Conservation (phyloP, 2,329 filamentous ascomycete genomes). For the Aspergillus flavus region DNA sequence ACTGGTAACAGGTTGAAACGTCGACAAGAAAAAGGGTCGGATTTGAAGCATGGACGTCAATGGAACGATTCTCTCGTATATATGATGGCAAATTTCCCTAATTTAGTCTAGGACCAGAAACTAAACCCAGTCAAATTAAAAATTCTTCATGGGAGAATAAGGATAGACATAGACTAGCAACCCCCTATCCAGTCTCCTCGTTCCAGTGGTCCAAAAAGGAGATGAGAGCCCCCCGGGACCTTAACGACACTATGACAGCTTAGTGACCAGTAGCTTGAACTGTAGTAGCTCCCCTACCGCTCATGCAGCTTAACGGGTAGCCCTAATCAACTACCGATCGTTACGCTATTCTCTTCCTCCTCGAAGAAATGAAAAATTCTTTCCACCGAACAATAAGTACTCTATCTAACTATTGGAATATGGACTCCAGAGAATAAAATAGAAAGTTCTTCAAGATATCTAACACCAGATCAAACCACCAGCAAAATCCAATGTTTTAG, state of each 20-base stretch:
- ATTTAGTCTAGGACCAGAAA: not conserved
- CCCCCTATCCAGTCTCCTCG: not conserved
- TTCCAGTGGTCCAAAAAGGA: not conserved
- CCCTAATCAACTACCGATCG: slow-evolving; percentile 2
- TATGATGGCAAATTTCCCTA: not conserved
- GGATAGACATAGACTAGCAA: not conserved
- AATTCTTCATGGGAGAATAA: not conserved
- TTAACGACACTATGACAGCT: not conserved
- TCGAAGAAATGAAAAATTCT: not conserved
- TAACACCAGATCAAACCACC: not conserved
- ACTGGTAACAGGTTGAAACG: not conserved
- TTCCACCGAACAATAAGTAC: not conserved
- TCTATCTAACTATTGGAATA: not conserved
- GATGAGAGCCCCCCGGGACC: not conserved
- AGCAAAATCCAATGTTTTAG: slow-evolving; percentile 7
- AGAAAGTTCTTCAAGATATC: not conserved
- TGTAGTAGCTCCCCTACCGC: not conserved
- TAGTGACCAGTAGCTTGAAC: not conserved
- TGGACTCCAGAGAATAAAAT: too few relatives aligned
- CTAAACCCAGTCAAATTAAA: not conserved
- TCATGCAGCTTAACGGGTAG: slow-evolving; percentile 3
- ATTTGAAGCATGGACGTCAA: not conserved
- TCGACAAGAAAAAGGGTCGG: not conserved
- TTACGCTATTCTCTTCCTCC: not conserved
- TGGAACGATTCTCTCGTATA: not conserved